These are phyloP conservation scores for Cladosporium phlei DNA, from an alignment of 2,329 filamentous ascomycete genomes.

Conservation along the genomic window DNA sequence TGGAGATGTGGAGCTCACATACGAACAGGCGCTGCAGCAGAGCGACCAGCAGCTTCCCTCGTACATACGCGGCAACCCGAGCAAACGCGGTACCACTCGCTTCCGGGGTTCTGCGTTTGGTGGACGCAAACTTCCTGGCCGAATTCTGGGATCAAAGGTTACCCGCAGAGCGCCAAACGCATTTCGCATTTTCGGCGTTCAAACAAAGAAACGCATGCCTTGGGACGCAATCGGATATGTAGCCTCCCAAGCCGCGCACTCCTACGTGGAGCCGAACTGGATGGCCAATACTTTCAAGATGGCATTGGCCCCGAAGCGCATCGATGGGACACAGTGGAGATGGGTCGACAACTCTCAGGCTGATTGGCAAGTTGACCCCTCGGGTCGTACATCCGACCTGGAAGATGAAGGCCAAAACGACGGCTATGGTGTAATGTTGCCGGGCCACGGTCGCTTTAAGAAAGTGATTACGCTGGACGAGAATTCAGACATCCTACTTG, in stretches of 20 bases:
- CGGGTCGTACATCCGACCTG: neutral
- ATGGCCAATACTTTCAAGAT: neutral
- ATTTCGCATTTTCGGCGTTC: neutral
- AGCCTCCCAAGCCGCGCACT: conserved; percentile 7
- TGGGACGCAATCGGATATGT: conserved; percentile 10
- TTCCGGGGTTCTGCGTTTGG: neutral
- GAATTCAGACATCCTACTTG: neutral
- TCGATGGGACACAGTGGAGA: conserved; percentile 6
- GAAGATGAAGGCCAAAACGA: neutral
- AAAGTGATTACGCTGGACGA: neutral
- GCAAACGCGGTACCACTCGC: neutral
- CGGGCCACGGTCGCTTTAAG: neutral
- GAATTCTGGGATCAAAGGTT: conserved; percentile 7
- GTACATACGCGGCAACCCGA: neutral
- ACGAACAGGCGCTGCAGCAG: conserved; percentile 8
- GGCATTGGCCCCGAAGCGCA: neutral
- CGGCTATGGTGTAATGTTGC: conserved; percentile 1
- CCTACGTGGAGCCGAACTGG: neutral
- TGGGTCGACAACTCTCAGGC: conserved; percentile 1
- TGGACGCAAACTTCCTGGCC: conserved; percentile 8
- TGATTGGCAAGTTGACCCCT: neutral
- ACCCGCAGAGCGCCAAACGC: neutral
- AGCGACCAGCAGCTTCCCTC: neutral
- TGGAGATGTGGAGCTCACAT: neutral
- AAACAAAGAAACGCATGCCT: neutral